Conservation (phyloP, 176 grass and related monocot genomes). For the Pontederia crassipes region DNA sequence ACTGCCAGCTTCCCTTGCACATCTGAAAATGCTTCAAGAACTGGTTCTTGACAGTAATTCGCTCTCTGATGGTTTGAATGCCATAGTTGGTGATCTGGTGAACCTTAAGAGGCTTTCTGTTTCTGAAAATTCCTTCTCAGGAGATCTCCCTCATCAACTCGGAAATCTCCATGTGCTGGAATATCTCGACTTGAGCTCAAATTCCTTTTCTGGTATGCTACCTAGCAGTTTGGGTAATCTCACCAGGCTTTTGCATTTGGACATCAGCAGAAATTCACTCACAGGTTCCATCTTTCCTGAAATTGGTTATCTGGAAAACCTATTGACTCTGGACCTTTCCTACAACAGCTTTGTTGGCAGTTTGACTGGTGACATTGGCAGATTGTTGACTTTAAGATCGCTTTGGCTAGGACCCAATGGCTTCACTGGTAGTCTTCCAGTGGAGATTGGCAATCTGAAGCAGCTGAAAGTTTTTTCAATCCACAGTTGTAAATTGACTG, state of each 20-base stretch:
- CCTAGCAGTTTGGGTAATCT: slow-evolving; percentile 52
- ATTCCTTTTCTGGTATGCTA: slow-evolving; percentile 50
- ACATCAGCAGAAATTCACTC: slow-evolving; percentile 55
- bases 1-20: slow-evolving; percentile 47
- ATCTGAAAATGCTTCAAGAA: slow-evolving; percentile 44
- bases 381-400: slow-evolving; percentile 33
- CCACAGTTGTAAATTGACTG: slow-evolving; percentile 57
- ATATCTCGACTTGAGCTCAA: slow-evolving; percentile 48
- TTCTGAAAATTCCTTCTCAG: slow-evolving; percentile 48
- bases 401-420: slow-evolving; percentile 59
- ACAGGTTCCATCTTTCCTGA: slow-evolving; percentile 57
- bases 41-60: slow-evolving; percentile 52
- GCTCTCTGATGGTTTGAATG: slow-evolving; percentile 41
- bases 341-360: slow-evolving; percentile 62
- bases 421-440: slow-evolving; percentile 57
- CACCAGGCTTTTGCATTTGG: slow-evolving; percentile 55
- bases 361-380: slow-evolving; percentile 54
- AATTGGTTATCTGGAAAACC: slow-evolving; percentile 44
- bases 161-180: slow-evolving; percentile 57
- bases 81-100: slow-evolving; percentile 47
- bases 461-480: slow-evolving; percentile 48
- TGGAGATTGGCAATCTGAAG: slow-evolving; percentile 59
- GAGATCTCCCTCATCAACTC: slow-evolving; percentile 48
- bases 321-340: slow-evolving; percentile 70
- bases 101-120: slow-evolving; percentile 46